Conservation (phyloP, 2,329 filamentous ascomycete species). For the Harringtonia lauricola region DNA sequence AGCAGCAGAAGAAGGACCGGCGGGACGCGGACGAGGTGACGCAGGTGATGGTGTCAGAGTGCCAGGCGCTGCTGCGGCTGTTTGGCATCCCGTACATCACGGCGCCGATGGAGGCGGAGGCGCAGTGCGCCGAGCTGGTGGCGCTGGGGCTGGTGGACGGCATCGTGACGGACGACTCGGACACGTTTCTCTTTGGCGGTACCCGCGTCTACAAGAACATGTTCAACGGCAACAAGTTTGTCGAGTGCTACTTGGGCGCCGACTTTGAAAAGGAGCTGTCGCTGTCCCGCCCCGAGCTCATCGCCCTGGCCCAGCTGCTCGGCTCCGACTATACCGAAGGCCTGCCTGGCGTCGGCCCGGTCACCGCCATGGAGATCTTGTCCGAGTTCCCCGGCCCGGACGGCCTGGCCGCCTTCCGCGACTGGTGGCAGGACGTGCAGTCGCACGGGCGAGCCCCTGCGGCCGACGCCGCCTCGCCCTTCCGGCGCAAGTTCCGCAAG, state of each 20-base stretch:
- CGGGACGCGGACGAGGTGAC: conserved; percentile 95
- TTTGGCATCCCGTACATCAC: conserved; percentile 96
- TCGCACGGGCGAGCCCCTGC: conserved; percentile 50
- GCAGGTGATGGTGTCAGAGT: conserved; percentile 90
- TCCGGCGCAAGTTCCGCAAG: conserved; percentile 79
- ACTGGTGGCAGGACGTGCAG: conserved; percentile 83
- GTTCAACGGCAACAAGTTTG: conserved; percentile 97
- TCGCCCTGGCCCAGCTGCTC: conserved; percentile 79
- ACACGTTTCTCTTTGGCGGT: conserved; percentile 93
- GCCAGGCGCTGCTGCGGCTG: conserved; percentile 76
- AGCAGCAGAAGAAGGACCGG: conserved; percentile 93
- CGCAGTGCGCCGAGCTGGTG: conserved; percentile 90
- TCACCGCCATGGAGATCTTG: conserved; percentile 87
- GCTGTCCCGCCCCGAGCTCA: conserved; percentile 75
- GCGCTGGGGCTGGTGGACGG: conserved; percentile 81
- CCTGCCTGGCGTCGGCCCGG: conserved; percentile 79
- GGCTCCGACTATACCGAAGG: conserved; percentile 95
- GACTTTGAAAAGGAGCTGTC: conserved; percentile 87
- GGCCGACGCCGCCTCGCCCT: conserved; percentile 48
- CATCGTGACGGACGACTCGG: conserved; percentile 94
- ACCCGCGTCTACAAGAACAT: conserved; percentile 98
- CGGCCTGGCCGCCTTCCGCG: conserved; percentile 62
- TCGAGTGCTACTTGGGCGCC: conserved; percentile 80
- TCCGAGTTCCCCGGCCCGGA: conserved; percentile 65
- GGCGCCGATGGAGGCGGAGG: conserved; percentile 97